These are phyloP conservation scores for Galerina sulciceps DNA, from an alignment of 768 basidiomycete species.

Conservation along the genomic window DNA sequence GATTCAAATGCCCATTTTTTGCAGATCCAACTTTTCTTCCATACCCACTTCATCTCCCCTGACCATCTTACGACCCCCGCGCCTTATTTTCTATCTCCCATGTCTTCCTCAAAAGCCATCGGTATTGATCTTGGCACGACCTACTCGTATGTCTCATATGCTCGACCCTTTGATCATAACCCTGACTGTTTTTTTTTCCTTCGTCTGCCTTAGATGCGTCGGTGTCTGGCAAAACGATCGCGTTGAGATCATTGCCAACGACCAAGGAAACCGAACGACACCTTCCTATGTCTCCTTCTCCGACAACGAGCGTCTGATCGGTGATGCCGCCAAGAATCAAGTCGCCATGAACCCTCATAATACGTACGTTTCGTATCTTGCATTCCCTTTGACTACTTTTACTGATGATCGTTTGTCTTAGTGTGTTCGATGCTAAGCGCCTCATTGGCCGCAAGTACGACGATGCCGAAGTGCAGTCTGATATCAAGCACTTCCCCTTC, in stretches of 20 bases:
- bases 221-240: constrained; percentile 99
- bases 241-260: constrained; percentile 97
- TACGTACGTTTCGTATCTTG: constrained; percentile 51
- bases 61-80: constrained; percentile 8
- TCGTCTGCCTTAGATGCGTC: constrained; percentile 74
- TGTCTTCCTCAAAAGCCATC: constrained; percentile 78
- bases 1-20: constrained; percentile 13
- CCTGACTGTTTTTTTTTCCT: constrained; percentile 17
- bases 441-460: constrained; percentile 93
- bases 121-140: constrained; percentile 94
- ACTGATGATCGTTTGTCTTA: constrained; percentile 30
- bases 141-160: constrained; percentile 69
- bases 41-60: constrained; percentile 16
- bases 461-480: constrained; percentile 82
- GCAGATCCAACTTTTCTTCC: constrained; percentile 24
- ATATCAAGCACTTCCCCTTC: constrained; percentile 95
- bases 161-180: constrained; percentile 8
- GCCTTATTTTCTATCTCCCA: constrained; percentile 29
- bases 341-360: constrained; percentile 98
- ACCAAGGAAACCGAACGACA: constrained; percentile 94
- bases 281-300: constrained; percentile 97
- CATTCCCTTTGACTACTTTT: background rate
- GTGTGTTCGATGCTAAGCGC: constrained; percentile 98
- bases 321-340: constrained; percentile 99
- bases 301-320: constrained; percentile 94